Evolutionary conservation across 1,139 yeast genomes (phyloP), one percentile per base, ranked within the genome.

Genomic region (Debaryomyces sp.): DNA sequence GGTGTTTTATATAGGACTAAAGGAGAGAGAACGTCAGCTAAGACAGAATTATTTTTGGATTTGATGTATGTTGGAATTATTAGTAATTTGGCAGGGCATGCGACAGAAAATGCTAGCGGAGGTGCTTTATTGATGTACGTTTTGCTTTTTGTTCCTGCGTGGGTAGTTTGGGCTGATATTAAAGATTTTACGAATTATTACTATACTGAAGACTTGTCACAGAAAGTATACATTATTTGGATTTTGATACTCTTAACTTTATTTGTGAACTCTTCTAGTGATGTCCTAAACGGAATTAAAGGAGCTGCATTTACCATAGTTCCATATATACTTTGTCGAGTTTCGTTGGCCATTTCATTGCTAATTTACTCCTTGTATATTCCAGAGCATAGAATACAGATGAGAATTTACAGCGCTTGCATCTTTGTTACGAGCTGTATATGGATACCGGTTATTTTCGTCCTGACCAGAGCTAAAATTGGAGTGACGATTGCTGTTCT

Each of bases 171-270:
- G 89, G 68, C 78, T 29, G 89, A 84, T 57, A 70, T 84, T 50
- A 81, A 83, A 57, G 88, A 84, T 53, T 77, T 83, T 55, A 81
- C 83, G 72, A 83, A 84, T 61, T 82, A 82, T 59, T 84, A 82
- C 63, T 84, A 79, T 60, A 82, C 73, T 51, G 86, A 82, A 57
- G 89, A 85, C 61, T 64, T 84, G 45, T 61, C 81, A 2, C 89
- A 85, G 59, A 77, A 80, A 50, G 15, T 70, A 0, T 79, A 78
- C 56, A 75, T 84, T 24, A 55, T 82, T 32, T 82, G 87, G 86
- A 75, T 80, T 26, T 64, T 84, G 57, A 63, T 69, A 1, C 65
- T 83, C 41, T 67, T 84, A 54, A 75, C 83, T 9, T 59, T 83
- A 5, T 82, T 74, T 52, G 81, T 77, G 49, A 85, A 84, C 58